Percentiles rank a stretch among this genome's conserved stretches.
These are phyloP conservation scores for Alternaria ethzedia DNA, from an alignment of 2,329 filamentous ascomycete species.

Conservation along the genomic window DNA sequence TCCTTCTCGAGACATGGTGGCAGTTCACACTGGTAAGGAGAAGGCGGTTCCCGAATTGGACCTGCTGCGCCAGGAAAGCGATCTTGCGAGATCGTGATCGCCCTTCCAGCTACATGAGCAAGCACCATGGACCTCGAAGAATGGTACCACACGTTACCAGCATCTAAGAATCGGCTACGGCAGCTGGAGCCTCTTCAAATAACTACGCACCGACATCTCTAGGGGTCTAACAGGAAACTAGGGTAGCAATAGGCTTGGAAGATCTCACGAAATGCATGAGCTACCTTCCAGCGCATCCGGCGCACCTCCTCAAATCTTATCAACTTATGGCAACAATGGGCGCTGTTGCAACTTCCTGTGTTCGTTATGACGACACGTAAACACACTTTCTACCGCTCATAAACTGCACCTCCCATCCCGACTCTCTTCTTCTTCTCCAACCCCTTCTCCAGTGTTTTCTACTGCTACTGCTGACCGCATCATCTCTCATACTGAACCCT, in stretches of 20 bases:
- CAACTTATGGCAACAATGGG: not conserved
- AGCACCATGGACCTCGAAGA: not conserved
- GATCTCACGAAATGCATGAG: not conserved
- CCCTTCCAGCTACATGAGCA: not conserved
- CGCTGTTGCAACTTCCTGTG: not conserved
- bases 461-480: conserved; percentile 11
- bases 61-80: not conserved
- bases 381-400: not conserved
- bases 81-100: not conserved
- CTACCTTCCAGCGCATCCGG: not conserved
- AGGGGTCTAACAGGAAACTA: not conserved
- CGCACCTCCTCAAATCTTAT: not conserved
- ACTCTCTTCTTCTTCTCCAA: conserved; percentile 21
- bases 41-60: not conserved
- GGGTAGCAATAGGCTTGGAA: not conserved
- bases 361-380: conserved; percentile 10
- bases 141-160: not conserved
- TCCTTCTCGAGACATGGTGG: not conserved
- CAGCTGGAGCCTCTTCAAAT: not conserved
- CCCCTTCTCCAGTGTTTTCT: conserved; percentile 13
- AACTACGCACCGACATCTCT: not conserved
- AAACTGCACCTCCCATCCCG: conserved; percentile 1
- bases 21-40: not conserved
- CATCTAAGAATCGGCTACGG: not conserved
- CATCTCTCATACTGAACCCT: not conserved